Conservation (phyloP, 164 flowering plant genomes). For the Vitis rotundifolia region DNA sequence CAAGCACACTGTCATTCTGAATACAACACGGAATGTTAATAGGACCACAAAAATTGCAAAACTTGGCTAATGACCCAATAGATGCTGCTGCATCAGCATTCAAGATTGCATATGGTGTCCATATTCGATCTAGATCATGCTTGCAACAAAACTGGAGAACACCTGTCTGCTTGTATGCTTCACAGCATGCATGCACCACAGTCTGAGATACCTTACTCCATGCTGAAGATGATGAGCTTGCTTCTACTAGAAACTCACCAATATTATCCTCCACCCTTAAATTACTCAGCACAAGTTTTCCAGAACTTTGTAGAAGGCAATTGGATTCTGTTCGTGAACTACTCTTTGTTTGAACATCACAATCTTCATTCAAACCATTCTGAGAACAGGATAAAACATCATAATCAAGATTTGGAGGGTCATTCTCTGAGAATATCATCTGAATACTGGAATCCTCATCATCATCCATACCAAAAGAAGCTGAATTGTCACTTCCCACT, state of each 20-base stretch:
- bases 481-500: constrained; percentile 17
- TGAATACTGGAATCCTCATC: constrained; percentile 54
- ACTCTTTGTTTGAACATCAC: constrained; percentile 18
- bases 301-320: constrained; percentile 21
- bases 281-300: constrained; percentile 14
- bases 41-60: constrained; percentile 39
- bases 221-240: constrained; percentile 58
- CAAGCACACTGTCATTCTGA: constrained; percentile 34
- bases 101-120: too few relatives aligned
- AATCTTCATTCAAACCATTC: constrained; percentile 19
- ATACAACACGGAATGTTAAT: constrained; percentile 28
- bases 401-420: constrained; percentile 39
- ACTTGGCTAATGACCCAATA: constrained; percentile 39
- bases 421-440: constrained; percentile 55
- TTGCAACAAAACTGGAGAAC: constrained; percentile 52
- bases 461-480: constrained; percentile 17
- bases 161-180: constrained; percentile 48
- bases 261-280: constrained; percentile 42
- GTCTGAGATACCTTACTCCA: constrained; percentile 65
- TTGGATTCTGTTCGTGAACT: constrained; percentile 16
- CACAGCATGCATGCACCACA: constrained; percentile 50
- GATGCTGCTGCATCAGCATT: too few relatives aligned
- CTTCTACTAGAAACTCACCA: constrained; percentile 77
- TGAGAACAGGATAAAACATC: constrained; percentile 49
- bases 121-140: constrained; percentile 31